Base-by-base conservation (phyloP, 441 rosid genomes). In the Flueggea neowawraea region DNA sequence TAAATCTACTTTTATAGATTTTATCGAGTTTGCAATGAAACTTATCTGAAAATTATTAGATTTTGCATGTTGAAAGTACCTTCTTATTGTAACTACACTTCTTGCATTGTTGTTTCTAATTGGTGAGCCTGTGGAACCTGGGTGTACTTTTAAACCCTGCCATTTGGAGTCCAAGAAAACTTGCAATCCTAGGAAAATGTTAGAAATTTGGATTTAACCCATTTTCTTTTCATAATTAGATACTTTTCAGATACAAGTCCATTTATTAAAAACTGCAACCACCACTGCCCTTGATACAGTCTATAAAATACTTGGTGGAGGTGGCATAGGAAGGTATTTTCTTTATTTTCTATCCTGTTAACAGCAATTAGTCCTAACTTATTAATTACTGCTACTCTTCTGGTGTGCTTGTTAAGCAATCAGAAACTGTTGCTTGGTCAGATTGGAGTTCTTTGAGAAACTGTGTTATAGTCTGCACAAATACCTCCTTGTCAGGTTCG, bases 381-480 rank as follows among this genome's bases (percentile, higher is more conserved):
- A n/a, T 9, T 47, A 47, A 2, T 22, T 22, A 47, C 4, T 47
- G n/a, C n/a, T 47, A 4, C 14, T 11, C 14, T 11, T 2, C 50
- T 10, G 5, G 14, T n/a, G 65, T 31, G 55, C 31, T 60, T 16
- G 64, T 10, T 12, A 63, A 57, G 62, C 54, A 22, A 32, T 61
- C 57, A 45, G 67, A 48, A 64, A 64, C 66, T n/a, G 63, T 10
- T 58, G 73, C 66, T 10, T 78, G 52, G 63, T 62, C 56, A 17
- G 69, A 52, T 57, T 56, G 73, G 32, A 79, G 67, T 53, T 77
- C 82, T 33, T 75, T 58, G 61, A 82, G 76, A 73, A 75, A 79
- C 48, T 61, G 68, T 8, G 74, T 58, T 53, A 82, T 16, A 0
- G 75, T 78, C 63, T 76, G 74, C 58, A 63, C 80, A 28, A 76